Conservation (phyloP, 108 stramenopile genomes). For the Seminavis robusta region DNA sequence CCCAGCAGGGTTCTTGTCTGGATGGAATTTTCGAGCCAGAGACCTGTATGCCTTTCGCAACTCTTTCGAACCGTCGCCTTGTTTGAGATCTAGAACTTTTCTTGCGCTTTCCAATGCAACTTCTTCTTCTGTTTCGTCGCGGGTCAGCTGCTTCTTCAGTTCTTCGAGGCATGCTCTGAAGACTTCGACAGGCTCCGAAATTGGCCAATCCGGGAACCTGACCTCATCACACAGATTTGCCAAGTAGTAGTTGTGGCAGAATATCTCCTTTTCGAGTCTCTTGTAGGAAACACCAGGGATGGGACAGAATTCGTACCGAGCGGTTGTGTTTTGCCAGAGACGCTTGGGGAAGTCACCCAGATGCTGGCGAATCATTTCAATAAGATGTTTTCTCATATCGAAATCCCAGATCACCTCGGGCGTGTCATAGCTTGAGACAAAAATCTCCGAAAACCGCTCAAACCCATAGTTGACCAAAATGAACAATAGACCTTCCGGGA, state of each 20-base stretch:
- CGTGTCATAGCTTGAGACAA: constrained; percentile 64
- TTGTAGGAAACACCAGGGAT: constrained; percentile 68
- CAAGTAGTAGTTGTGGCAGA: constrained; percentile 82
- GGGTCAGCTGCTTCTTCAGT: constrained; percentile 57
- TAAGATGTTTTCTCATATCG: constrained; percentile 68
- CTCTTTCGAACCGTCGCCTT: constrained; percentile 46
- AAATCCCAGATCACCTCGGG: constrained; percentile 86
- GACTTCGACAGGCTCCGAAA: constrained; percentile 72
- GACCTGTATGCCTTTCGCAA: constrained; percentile 55
- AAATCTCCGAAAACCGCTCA: constrained; percentile 57
- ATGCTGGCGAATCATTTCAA: constrained; percentile 77
- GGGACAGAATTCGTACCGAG: constrained; percentile 76
- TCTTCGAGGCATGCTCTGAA: constrained; percentile 59
- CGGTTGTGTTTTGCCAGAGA: constrained; percentile 60
- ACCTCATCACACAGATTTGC: constrained; percentile 71
- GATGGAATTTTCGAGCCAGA: constrained; percentile 73
- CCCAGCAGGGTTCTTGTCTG: constrained; percentile 66
- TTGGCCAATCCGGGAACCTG: constrained; percentile 76
- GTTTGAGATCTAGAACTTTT: constrained; percentile 39
- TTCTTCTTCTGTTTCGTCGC: constrained; percentile 43
- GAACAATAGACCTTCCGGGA: constrained; percentile 67
- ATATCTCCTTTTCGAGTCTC: constrained; percentile 66
- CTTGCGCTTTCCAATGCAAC: constrained; percentile 50
- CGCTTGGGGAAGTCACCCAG: constrained; percentile 82
- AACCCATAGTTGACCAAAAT: constrained; percentile 72